These are phyloP conservation scores for Neurospora crassa DNA, from an alignment of 2,329 filamentous ascomycete species.

Conservation along the genomic window DNA sequence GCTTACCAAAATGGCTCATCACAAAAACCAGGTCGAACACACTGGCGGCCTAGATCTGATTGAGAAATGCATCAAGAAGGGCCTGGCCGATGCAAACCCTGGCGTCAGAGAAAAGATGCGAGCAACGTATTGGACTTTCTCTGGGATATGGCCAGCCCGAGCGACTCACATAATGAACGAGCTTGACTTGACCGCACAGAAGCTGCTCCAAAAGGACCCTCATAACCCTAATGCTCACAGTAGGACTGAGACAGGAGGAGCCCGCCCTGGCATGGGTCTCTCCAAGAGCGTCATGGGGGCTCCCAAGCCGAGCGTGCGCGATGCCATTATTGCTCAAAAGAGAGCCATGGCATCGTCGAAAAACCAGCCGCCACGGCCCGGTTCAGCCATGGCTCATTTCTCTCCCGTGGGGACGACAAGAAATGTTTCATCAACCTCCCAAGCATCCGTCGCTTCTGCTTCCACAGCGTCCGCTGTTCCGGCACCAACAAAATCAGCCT, in stretches of 20 bases:
- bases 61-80: constrained; percentile 82
- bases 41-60: constrained; percentile 72
- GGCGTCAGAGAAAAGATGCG: constrained; percentile 81
- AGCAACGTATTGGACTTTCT: constrained; percentile 78
- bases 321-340: constrained; percentile 77
- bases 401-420: constrained; percentile 36
- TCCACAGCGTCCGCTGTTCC: constrained; percentile 29
- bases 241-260: constrained; percentile 36
- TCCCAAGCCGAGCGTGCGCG: constrained; percentile 61
- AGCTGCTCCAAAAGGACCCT: constrained; percentile 71
- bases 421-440: constrained; percentile 27
- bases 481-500: constrained; percentile 33
- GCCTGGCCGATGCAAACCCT: constrained; percentile 81
- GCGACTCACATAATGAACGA: constrained; percentile 72
- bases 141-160: constrained; percentile 64
- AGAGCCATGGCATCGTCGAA: constrained; percentile 41
- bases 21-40: constrained; percentile 78
- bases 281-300: constrained; percentile 52
- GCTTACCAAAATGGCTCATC: constrained; percentile 63
- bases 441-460: constrained; percentile 23
- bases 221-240: constrained; percentile 67
- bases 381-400: constrained; percentile 54
- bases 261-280: constrained; percentile 48
- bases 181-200: constrained; percentile 70
- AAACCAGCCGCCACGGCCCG: constrained; percentile 47